Percentiles rank a stretch among this genome's conserved stretches.
Evolutionary conservation across 1,284 basidiomycete genomes (phyloP).

Genomic region (Caloboletus firmus): DNA sequence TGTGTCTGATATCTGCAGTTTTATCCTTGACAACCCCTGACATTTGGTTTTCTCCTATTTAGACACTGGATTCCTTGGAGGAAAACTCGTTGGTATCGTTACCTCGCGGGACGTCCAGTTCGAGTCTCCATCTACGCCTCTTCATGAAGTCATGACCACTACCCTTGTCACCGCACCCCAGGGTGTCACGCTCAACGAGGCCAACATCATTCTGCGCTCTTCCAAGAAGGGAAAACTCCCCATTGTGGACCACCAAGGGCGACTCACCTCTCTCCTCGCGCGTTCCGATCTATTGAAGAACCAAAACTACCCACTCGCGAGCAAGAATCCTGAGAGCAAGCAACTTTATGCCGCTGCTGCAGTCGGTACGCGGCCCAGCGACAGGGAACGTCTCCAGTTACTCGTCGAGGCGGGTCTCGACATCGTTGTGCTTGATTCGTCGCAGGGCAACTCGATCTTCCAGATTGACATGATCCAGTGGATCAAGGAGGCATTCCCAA

Average conservation of each 20-base stretch:
- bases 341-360: slow-evolving; percentile 98
- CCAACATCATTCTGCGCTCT: slow-evolving; percentile 92
- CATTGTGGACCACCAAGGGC: slow-evolving; percentile 75
- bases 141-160: slow-evolving; percentile 91
- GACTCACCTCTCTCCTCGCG: slow-evolving; percentile 85
- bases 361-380: slow-evolving; percentile 89
- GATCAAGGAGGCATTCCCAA: slow-evolving; percentile 87
- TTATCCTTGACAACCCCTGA: slow-evolving; percentile 21
- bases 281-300: slow-evolving; percentile 98
- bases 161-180: slow-evolving; percentile 79
- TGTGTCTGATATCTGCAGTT: slow-evolving; percentile 36
- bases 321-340: slow-evolving; percentile 89
- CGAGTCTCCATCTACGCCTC: slow-evolving; percentile 64
- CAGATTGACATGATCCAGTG: slow-evolving; percentile 95
- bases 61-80: slow-evolving; percentile 88
- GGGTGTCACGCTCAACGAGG: slow-evolving; percentile 88
- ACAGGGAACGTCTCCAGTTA: slow-evolving; percentile 81
- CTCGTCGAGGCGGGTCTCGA: slow-evolving; percentile 95
- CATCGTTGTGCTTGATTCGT: slow-evolving; percentile 94
- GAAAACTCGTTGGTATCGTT: slow-evolving; percentile 95
- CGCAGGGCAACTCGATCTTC: slow-evolving; percentile 94
- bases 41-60: slow-evolving; percentile 10
- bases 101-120: slow-evolving; percentile 98
- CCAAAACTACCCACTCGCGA: slow-evolving; percentile 94
- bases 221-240: slow-evolving; percentile 99